A percentile compares a stretch with the other conserved stretches of the same genome.
These are phyloP conservation scores for Daldinia childiae DNA, from an alignment of 495 filamentous ascomycete species.

Conservation along the genomic window DNA sequence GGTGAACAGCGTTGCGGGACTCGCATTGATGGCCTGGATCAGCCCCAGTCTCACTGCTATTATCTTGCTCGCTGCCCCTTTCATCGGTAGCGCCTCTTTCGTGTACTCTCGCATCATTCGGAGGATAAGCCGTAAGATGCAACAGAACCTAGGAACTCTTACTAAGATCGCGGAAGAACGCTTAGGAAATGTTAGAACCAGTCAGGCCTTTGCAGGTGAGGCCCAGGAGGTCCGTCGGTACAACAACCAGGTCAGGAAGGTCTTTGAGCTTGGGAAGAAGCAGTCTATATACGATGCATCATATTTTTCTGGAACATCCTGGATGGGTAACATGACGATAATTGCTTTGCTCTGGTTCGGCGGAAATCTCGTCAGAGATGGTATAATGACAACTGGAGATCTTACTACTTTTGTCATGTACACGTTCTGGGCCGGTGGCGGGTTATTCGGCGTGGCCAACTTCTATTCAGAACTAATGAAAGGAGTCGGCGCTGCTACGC, in stretches of 20 bases:
- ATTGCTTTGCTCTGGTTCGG: constrained; percentile 91
- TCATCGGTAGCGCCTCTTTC: constrained; percentile 89
- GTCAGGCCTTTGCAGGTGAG: constrained; percentile 94
- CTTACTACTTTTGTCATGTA: constrained; percentile 99
- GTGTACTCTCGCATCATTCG: constrained; percentile 89
- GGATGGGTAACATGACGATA: constrained; percentile 95
- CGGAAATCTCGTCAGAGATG: constrained; percentile 85
- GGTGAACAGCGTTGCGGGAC: constrained; percentile 87
- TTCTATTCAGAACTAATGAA: constrained; percentile 99
- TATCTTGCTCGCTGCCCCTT: constrained; percentile 85
- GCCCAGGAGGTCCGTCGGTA: constrained; percentile 88
- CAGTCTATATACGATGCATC: constrained; percentile 90
- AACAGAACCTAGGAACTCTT: constrained; percentile 88
- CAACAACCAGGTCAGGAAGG: constrained; percentile 88
- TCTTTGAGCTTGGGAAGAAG: constrained; percentile 84
- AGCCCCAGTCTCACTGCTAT: constrained; percentile 90
- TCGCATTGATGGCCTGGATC: constrained; percentile 91
- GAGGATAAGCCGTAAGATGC: constrained; percentile 87
- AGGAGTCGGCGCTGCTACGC: constrained; percentile 92
- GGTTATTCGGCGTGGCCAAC: constrained; percentile 89
- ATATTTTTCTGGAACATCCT: constrained; percentile 89
- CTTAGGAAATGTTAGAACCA: constrained; percentile 92
- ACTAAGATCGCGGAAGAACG: constrained; percentile 98
- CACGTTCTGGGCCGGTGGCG: constrained; percentile 88
- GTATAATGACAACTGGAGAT: constrained; percentile 88